Evolutionary conservation across 179 eudicot species (phyloP).

Genomic region (Drosera spatulata): DNA sequence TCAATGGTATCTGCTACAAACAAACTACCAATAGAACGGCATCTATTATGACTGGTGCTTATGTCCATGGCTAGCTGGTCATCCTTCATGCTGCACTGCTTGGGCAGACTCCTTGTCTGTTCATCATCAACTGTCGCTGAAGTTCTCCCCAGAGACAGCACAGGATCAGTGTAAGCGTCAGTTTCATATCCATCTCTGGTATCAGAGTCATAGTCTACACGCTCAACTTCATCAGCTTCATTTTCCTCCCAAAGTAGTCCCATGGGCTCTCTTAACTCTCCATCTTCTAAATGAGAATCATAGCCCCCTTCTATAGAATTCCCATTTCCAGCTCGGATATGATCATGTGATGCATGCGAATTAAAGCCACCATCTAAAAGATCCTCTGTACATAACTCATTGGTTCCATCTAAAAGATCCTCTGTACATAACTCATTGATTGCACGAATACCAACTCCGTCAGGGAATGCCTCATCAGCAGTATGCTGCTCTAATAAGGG

Average conservation of each 20-base stretch:
- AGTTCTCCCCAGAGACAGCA: conserved; percentile 11
- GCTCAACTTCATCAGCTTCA: conserved; percentile 47
- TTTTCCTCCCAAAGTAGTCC: conserved; percentile 41
- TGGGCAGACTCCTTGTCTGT: conserved; percentile 3
- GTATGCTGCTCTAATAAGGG: conserved; percentile 1
- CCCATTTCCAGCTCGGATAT: conserved; percentile 15
- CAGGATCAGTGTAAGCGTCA: conserved; percentile 24
- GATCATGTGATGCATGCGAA: conserved; percentile 24
- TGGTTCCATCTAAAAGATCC: conserved; percentile 12
- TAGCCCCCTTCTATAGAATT: conserved; percentile 26
- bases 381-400: conserved; percentile 9
- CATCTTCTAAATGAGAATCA: conserved; percentile 79
- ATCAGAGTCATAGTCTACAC: conserved; percentile 51
- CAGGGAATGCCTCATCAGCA: conserved; percentile 1
- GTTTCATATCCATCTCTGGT: conserved; percentile 26
- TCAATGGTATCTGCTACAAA: conserved; percentile 3
- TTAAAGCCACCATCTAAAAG: conserved; percentile 10
- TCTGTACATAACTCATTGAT: conserved; percentile 7
- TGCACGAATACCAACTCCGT: conserved; percentile 5
- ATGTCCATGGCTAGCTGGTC: conserved; percentile 7
- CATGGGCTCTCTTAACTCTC: conserved; percentile 55
- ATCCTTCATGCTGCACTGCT: conserved; percentile 6
- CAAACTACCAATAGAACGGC: conserved; percentile 4
- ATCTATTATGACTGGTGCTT: conserved; percentile 9
- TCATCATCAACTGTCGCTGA: conserved; percentile 13